A percentile compares a stretch with the other conserved stretches of the same genome.
phyloP scores from a whole-genome alignment of 2,329 filamentous ascomycete species.

The Trichoderma breve region DNA sequence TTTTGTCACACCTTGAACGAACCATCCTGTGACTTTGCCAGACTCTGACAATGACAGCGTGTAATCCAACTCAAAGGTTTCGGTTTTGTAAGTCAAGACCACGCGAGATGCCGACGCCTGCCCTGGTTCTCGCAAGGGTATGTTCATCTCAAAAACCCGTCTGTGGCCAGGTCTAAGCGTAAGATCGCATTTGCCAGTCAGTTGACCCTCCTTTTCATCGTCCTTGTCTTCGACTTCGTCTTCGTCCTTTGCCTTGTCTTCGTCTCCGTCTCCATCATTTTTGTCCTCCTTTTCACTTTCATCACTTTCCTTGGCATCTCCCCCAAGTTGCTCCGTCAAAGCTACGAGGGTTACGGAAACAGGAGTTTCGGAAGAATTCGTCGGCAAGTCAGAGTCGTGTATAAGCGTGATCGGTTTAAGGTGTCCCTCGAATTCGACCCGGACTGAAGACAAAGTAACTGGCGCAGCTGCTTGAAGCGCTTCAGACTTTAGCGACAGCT shows the following conservation, averaged over 20 bases:
- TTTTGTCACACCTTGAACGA: slow-evolving; percentile 41
- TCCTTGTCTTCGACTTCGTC: slow-evolving; percentile 23
- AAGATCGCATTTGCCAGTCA: slow-evolving; percentile 61
- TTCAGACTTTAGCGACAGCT: slow-evolving; percentile 57
- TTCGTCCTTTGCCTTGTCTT: not conserved
- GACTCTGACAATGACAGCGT: slow-evolving; percentile 52
- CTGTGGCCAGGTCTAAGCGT: slow-evolving; percentile 65
- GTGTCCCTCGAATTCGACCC: slow-evolving; percentile 56
- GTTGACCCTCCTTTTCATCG: slow-evolving; percentile 35
- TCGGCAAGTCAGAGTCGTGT: slow-evolving; percentile 34
- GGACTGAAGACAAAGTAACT: slow-evolving; percentile 50
- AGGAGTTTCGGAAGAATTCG: slow-evolving; percentile 18
- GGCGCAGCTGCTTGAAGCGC: slow-evolving; percentile 53
- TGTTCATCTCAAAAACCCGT: slow-evolving; percentile 67
- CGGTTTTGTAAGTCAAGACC: slow-evolving; percentile 60
- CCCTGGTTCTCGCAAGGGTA: slow-evolving; percentile 79
- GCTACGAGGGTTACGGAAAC: slow-evolving; percentile 27
- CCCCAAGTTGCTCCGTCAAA: slow-evolving; percentile 31
- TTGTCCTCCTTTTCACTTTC: slow-evolving; percentile 16
- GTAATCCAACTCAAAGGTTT: slow-evolving; percentile 66
- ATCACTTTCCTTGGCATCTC: slow-evolving; percentile 9
- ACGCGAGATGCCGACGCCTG: slow-evolving; percentile 65
- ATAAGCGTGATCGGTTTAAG: slow-evolving; percentile 54
- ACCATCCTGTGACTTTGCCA: slow-evolving; percentile 49
- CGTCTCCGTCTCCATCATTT: not conserved